Base-by-base conservation (phyloP, 2,329 filamentous ascomycete genomes). In the Penicillium glabrum region DNA sequence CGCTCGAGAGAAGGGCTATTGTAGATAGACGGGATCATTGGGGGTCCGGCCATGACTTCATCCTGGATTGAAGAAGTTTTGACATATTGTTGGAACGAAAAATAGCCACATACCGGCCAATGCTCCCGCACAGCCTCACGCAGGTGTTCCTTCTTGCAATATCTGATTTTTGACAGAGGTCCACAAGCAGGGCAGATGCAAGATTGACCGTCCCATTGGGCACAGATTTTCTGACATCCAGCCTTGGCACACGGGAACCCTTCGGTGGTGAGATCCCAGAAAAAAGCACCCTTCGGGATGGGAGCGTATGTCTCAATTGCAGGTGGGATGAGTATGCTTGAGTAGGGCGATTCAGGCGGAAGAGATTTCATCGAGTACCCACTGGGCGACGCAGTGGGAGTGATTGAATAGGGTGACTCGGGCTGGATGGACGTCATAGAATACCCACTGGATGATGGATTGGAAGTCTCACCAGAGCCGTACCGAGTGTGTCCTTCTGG, bases 131-230 rank as follows among this genome's bases (percentile, higher is more conserved):
- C 58, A 46, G 76, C 72, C 14, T 65, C 62, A 47, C 72, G 61
- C 6, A 77, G 61, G 53, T 78, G 75, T 21, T 69, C 55, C 47
- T 69, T 67, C 39, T 61, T 60, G 63, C 76, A 79, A 60, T 77
- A 79, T 16, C 74, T 70, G n/a, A 70, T 56, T 41, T 62, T 61
- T 9, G 74, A 75, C 58, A 65, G 71, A 1, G 76, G 72, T 4
- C 76, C 75, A 58, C 76, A 79, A 5, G 67, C 62, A 10, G 73
- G 72, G 57, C 76, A 79, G 59, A 77, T 71, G 23, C 72, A 65
- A 2, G 69, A 67, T 23, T 60, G 51, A 6, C 60, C 58, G 54
- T 77, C 72, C 64, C 64, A 69, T 16, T 65, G 57, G 49, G 63
- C 66, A 51, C 74, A 77, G 37, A 62, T 59, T 27, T 64, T 67